Evolutionary conservation across 345 rosid genomes (phyloP).

Genomic region (Euphorbia lathyris): DNA sequence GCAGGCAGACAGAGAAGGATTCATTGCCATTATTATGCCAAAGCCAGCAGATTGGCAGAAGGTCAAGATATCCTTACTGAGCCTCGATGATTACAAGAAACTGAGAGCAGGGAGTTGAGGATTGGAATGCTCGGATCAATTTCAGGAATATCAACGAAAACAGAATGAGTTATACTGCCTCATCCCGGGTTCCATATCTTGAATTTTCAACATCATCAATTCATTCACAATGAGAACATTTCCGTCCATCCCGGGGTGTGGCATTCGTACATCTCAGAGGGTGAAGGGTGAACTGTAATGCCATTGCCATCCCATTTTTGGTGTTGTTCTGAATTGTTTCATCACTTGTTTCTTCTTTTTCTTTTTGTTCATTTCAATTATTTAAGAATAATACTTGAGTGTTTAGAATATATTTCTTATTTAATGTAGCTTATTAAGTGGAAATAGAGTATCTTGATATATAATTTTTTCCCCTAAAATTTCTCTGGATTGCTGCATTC

Average conservation of each 20-base stretch:
- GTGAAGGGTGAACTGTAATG: not conserved
- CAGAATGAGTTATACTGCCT: not conserved
- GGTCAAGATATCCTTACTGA: conserved; percentile 51
- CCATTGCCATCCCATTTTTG: not conserved
- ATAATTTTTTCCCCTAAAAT: not conserved
- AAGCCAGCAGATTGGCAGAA: conserved; percentile 82
- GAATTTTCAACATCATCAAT: not conserved
- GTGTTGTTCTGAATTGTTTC: not conserved
- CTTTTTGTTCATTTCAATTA: not conserved
- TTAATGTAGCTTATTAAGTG: not conserved
- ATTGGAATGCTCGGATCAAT: not conserved
- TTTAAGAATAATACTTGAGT: not conserved
- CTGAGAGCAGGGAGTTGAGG: conserved; percentile 23
- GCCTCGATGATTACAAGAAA: conserved; percentile 61
- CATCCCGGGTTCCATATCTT: not conserved
- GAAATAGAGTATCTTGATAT: not conserved
- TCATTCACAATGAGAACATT: not conserved
- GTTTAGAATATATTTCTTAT: not conserved
- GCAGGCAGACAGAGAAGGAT: conserved; percentile 94
- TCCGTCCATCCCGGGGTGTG: not conserved
- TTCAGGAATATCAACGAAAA: not conserved
- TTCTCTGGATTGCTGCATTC: not conserved
- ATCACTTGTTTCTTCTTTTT: no score
- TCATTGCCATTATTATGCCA: conserved; percentile 85
- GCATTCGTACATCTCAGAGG: not conserved